A percentile compares a stretch with the other conserved stretches of the same genome.
Evolutionary conservation across 2,329 filamentous ascomycete genomes (phyloP).

Genomic region (Chaetomiaceae sp.): DNA sequence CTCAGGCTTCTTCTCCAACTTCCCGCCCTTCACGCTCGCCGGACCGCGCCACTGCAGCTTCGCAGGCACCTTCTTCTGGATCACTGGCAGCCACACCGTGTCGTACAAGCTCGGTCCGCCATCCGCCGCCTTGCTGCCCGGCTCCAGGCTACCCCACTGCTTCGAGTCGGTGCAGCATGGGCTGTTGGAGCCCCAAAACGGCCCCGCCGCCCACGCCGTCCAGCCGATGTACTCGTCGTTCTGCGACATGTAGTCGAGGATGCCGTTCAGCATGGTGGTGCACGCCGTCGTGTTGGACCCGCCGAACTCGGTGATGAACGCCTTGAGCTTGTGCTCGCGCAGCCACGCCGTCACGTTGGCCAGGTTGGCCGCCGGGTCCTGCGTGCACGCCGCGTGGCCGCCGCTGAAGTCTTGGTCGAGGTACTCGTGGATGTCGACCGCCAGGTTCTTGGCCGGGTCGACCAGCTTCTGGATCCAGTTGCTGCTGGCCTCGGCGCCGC

Average conservation of each 20-base stretch:
- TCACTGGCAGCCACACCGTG: constrained; percentile 39
- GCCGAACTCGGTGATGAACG: constrained; percentile 46
- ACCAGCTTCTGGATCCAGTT: constrained; percentile 36
- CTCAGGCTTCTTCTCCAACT: constrained; percentile 10
- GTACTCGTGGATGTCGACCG: constrained; percentile 47
- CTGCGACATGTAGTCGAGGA: constrained; percentile 41
- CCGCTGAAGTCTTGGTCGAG: constrained; percentile 45
- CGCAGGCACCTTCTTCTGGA: constrained; percentile 38
- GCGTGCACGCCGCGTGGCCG: constrained; percentile 36
- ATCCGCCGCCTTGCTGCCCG: constrained; percentile 37
- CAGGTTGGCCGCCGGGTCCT: constrained; percentile 35
- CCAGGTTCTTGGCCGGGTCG: constrained; percentile 43
- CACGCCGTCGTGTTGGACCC: constrained; percentile 39
- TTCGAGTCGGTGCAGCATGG: constrained; percentile 34
- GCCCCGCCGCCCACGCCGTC: constrained; percentile 46
- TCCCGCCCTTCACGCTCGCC: constrained; percentile 27
- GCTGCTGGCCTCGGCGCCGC: constrained; percentile 34
- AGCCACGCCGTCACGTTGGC: constrained; percentile 41
- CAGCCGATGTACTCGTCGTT: constrained; percentile 45
- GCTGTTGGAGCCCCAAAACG: constrained; percentile 40
- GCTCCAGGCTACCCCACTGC: constrained; percentile 41
- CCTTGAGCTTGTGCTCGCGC: constrained; percentile 38
- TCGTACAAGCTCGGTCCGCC: constrained; percentile 40
- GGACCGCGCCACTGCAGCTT: constrained; percentile 34
- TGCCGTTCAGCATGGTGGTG: constrained; percentile 34